Evolutionary conservation across 768 basidiomycete genomes (phyloP).

Genomic region (Rossbeevera mucosa): DNA sequence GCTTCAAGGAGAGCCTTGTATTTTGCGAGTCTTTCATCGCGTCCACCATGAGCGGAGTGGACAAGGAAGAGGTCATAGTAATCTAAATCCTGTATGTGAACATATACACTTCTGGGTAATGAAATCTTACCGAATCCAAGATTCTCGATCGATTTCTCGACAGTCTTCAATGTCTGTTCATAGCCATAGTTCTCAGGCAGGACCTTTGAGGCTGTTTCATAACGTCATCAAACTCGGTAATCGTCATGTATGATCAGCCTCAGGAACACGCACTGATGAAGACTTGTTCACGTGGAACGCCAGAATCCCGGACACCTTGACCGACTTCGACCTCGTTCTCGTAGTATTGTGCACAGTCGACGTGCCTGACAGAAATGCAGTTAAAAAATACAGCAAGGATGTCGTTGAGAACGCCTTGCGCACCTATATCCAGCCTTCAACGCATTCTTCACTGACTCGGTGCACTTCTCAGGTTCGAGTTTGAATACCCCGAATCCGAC

Average conservation of each 20-base stretch:
- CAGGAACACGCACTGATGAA: constrained; percentile 25
- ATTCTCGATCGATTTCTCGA: constrained; percentile 23
- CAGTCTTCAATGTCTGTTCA: constrained; percentile 9
- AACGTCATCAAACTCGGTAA: not conserved
- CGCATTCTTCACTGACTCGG: constrained; percentile 17
- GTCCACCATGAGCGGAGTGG: constrained; percentile 40
- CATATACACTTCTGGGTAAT: not conserved
- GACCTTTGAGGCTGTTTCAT: constrained; percentile 22
- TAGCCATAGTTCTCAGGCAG: constrained; percentile 6
- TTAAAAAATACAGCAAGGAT: not conserved
- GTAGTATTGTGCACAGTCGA: constrained; percentile 25
- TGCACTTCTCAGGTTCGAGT: constrained; percentile 7
- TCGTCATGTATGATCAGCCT: not conserved
- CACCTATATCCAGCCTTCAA: constrained; percentile 28
- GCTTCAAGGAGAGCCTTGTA: constrained; percentile 38
- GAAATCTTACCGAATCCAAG: constrained; percentile 18
- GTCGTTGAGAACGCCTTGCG: not conserved
- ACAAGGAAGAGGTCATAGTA: constrained; percentile 48
- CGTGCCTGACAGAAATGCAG: constrained; percentile 14
- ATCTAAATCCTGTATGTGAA: constrained; percentile 19
- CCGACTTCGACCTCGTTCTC: constrained; percentile 27
- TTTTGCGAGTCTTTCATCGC: constrained; percentile 34
- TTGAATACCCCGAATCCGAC: constrained; percentile 26
- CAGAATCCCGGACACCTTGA: constrained; percentile 19
- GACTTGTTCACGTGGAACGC: constrained; percentile 24